A percentile compares a stretch with the other conserved stretches of the same genome.
Conservation (phyloP, 345 rosid genomes). For the Linum lewisii region DNA sequence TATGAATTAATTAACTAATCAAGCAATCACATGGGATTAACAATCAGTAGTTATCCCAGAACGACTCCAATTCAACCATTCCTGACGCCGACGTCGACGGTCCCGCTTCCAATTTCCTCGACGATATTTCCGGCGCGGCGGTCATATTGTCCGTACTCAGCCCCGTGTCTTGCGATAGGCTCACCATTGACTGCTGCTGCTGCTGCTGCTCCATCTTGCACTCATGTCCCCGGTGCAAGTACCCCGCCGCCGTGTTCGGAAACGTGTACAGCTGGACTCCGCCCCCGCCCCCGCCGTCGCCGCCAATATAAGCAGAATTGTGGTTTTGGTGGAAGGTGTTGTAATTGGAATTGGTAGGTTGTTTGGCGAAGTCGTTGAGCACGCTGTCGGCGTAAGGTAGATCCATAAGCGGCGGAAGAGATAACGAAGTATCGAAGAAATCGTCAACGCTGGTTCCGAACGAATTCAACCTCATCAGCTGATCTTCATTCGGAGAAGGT, state of each 20-base stretch:
- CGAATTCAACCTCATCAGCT: constrained; percentile 25
- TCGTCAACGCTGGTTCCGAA: constrained; percentile 26
- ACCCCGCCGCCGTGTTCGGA: constrained; percentile 2
- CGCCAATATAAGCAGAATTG: constrained; percentile 4
- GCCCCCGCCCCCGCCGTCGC: not conserved
- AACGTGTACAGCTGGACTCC: constrained; percentile 1
- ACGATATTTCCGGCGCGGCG: constrained; percentile 42
- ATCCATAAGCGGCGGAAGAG: constrained; percentile 54
- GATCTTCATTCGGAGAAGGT: constrained; percentile 21
- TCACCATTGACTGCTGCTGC: constrained; percentile 43
- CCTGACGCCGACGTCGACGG: too few relatives aligned
- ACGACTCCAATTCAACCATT: too few relatives aligned
- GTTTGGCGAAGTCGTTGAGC: constrained; percentile 14
- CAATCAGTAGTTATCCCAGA: too few relatives aligned
- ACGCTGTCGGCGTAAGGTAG: constrained; percentile 12
- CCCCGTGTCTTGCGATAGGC: constrained; percentile 57
- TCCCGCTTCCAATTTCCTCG: constrained; percentile 21
- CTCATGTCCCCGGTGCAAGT: constrained; percentile 7
- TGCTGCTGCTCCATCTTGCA: constrained; percentile 53
- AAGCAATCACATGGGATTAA: too few relatives aligned
- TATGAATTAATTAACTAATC: too few relatives aligned
- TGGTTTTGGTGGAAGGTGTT: constrained; percentile 4
- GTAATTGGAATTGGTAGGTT: constrained; percentile 21
- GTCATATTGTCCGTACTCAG: constrained; percentile 44
- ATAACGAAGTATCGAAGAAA: constrained; percentile 26